Evolutionary conservation across 2,329 filamentous ascomycete genomes (phyloP), one percentile per base, ranked within the genome.

Genomic region (Sclerotinia nivalis): DNA sequence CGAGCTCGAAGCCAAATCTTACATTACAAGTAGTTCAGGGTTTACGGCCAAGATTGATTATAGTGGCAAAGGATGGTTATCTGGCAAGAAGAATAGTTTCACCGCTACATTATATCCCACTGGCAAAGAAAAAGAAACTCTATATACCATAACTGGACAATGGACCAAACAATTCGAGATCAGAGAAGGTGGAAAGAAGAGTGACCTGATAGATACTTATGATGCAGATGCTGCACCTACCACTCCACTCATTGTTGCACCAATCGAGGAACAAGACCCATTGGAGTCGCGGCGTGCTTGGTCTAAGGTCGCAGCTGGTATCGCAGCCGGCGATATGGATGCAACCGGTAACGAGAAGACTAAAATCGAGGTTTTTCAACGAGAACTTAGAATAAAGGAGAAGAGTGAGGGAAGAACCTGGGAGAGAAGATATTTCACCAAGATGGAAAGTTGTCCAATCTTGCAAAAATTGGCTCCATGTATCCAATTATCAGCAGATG

Each of bases 51-150:
- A 93, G 82, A 92, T 98, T 77, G 93, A 97, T 79, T 99, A 97
- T 83, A 91, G 89, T 72, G 94, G 95, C 77, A 95, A 93, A 79
- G 95, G 95, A 70, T 99, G 95, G 95, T 81, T 99, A 13, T 93
- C 91, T 59, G 96, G 95, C 74, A 97, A 97, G 85, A 97, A 97
- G 84, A 98, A 98, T 83, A 91, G 87, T 69, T 93, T 98, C 79
- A 88, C 84, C 18, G 95, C 93, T 20, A 85, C 84, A 34, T 80
- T 98, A 70, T 93, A 91, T 82, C 86, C 84, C 22, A 88, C 92
- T 80, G 81, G 88, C 82, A 84, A 84, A 72, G 93, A 90, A 80
- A 91, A 91, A 81, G 90, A 92, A 66, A 86, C 88, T 71, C 84
- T 90, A 62, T 97, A 95, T 84, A 93, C 89, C n/a, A 85, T 91